phyloP scores from a whole-genome alignment of 1,284 basidiomycete genomes.

The Melampsora larici-populina region DNA sequence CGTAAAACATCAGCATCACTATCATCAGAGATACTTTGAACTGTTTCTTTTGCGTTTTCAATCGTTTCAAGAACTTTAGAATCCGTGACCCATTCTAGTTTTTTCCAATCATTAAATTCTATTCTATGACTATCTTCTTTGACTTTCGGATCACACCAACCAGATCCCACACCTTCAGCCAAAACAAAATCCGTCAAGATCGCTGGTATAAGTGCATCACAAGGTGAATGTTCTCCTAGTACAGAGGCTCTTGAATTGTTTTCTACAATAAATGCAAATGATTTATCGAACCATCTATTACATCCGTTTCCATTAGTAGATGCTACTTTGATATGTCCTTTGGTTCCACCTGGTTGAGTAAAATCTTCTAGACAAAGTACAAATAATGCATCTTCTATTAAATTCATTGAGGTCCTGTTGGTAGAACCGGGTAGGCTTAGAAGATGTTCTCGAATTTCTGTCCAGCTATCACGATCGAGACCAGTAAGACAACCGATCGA shows the following conservation, averaged over 20 bases:
- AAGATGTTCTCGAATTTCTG: conserved; percentile 62
- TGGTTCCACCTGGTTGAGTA: conserved; percentile 58
- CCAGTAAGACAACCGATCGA: conserved; percentile 51
- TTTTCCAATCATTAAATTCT: conserved; percentile 59
- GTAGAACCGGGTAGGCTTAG: conserved; percentile 62
- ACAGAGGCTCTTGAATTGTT: conserved; percentile 79
- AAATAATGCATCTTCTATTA: conserved; percentile 73
- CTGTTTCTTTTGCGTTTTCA: conserved; percentile 62
- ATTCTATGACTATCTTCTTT: conserved; percentile 38
- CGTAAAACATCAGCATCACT: conserved; percentile 81
- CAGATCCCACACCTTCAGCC: conserved; percentile 56
- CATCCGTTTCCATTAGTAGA: conserved; percentile 67
- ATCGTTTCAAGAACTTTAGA: conserved; percentile 64
- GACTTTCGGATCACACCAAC: conserved; percentile 27
- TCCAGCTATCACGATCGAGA: conserved; percentile 52
- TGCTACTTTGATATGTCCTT: conserved; percentile 74
- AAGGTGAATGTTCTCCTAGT: conserved; percentile 87
- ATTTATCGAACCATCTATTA: conserved; percentile 93
- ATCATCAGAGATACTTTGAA: conserved; percentile 66
- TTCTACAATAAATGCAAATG: conserved; percentile 77
- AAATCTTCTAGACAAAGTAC: conserved; percentile 61
- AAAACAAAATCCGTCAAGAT: conserved; percentile 83
- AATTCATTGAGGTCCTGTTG: conserved; percentile 64
- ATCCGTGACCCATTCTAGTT: conserved; percentile 74
- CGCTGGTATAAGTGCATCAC: conserved; percentile 86